Evolutionary conservation across 2,329 filamentous ascomycete species (phyloP).

Genomic region (Claviceps sp.): DNA sequence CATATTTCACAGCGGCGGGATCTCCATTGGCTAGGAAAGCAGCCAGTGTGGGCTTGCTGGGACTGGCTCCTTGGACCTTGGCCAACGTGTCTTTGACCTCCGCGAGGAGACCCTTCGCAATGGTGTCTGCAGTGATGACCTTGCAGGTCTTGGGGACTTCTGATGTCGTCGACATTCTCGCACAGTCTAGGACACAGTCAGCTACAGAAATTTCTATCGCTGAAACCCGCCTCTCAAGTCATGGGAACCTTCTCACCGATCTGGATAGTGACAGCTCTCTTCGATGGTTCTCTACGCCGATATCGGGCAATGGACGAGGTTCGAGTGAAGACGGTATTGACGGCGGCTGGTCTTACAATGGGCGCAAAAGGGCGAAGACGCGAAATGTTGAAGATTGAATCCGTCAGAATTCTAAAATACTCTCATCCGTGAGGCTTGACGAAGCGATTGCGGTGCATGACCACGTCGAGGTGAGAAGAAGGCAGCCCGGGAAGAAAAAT

Average conservation of each 20-base stretch:
- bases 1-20: slow-evolving; percentile 83
- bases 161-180: slow-evolving; percentile 15
- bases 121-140: slow-evolving; percentile 77
- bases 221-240: no score
- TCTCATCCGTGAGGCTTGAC: slow-evolving; percentile 4
- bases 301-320: not conserved
- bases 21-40: slow-evolving; percentile 90
- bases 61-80: slow-evolving; percentile 47
- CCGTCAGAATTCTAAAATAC: not conserved
- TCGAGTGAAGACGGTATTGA: not conserved
- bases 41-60: slow-evolving; percentile 58
- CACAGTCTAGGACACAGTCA: not conserved
- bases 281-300: not conserved
- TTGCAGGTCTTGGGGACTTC: slow-evolving; percentile 64
- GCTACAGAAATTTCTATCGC: no score
- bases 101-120: slow-evolving; percentile 66
- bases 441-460: not conserved
- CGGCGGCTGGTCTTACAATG: not conserved
- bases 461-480: not conserved
- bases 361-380: not conserved
- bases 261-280: not conserved
- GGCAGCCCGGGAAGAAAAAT: slow-evolving; percentile 8
- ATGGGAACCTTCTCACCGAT: not conserved
- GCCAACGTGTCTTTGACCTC: slow-evolving; percentile 68
- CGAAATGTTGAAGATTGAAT: not conserved